Evolutionary conservation across 2,329 filamentous ascomycete species (phyloP).

Genomic region (Aquanectria penicillioides): DNA sequence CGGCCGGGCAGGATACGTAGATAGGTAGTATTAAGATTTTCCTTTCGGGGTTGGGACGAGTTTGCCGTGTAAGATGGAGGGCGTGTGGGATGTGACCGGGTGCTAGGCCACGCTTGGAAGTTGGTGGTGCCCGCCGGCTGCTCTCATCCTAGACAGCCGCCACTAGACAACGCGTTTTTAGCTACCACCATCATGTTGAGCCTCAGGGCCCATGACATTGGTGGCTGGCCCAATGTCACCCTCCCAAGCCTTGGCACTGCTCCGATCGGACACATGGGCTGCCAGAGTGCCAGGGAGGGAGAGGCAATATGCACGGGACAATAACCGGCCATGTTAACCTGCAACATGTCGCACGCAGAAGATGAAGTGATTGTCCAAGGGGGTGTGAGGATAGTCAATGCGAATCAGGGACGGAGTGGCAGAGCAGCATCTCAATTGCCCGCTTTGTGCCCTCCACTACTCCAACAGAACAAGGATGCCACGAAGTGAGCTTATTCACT

Average conservation of each 20-base stretch:
- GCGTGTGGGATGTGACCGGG: background rate
- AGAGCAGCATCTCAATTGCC: no score
- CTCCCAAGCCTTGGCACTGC: background rate
- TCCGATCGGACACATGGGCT: slow-evolving; percentile 2
- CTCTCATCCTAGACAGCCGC: background rate
- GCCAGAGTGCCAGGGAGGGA: background rate
- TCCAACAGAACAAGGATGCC: slow-evolving; percentile 14
- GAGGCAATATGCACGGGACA: slow-evolving; percentile 7
- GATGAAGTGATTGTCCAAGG: background rate
- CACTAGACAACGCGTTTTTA: background rate
- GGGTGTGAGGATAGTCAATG: no score
- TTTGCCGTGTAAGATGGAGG: background rate
- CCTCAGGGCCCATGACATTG: background rate
- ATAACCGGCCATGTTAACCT: slow-evolving; percentile 1
- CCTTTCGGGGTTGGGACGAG: background rate
- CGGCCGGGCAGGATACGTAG: background rate
- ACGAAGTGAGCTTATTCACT: slow-evolving; percentile 26
- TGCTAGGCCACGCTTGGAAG: no score
- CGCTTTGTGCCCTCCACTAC: slow-evolving; percentile 1
- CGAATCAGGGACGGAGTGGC: no score
- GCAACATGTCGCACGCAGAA: background rate
- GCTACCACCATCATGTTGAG: slow-evolving; percentile 4
- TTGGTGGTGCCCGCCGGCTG: slow-evolving; percentile 1
- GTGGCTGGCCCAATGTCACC: background rate
- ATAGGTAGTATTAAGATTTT: background rate